Evolutionary conservation across 2,329 filamentous ascomycete genomes (phyloP), one percentile per base, ranked within the genome.

Genomic region (Hortaea werneckii): DNA sequence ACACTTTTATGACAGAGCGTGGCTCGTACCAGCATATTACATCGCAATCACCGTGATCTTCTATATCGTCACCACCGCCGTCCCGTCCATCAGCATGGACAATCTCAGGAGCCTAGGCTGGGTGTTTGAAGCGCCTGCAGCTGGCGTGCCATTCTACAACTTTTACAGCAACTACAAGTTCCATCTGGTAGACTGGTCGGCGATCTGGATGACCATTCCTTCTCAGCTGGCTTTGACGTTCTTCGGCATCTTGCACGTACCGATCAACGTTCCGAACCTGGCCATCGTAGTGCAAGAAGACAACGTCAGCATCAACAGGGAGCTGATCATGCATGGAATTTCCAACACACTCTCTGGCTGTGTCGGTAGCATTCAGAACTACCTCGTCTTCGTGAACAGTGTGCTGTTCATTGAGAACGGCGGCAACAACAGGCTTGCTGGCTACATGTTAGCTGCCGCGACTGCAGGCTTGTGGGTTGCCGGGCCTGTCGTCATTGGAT

Each of bases 161-260:
- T 98, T 98, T 59, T 98, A 95, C 68, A 94, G 87, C 0, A 77
- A 96, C 41, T 98, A 95, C 67, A 73, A 75, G 80, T 61, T 60
- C 48, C 48, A 44, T 32, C 38, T 62, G 26, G 84, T 96, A 3
- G 78, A 89, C 55, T 95, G 87, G 85, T 75, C 76, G 39, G 92
- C 90, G 2, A 76, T 98, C 41, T 69, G 75, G n/a, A 82, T 88
- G 58, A 89, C 85, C 1, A 76, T 95, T 29, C 92, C 92, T 1
- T 89, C 92, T 29, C 96, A 98, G 86, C 81, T 98, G 58, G 92
- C 92, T 0, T 70, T 98, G 50, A 96, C 92, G 0, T 98, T 98
- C 71, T 98, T 98, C 58, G 92, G 92, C 43, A 83, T 98, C 46
- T 77, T 98, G 2, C 92, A 98, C 62, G 92, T 98, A 2, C 92